A percentile compares a stretch with the other conserved stretches of the same genome.
These are phyloP conservation scores for Hanseniaspora guilliermondii DNA, from an alignment of 805 yeast genomes.

Conservation along the genomic window DNA sequence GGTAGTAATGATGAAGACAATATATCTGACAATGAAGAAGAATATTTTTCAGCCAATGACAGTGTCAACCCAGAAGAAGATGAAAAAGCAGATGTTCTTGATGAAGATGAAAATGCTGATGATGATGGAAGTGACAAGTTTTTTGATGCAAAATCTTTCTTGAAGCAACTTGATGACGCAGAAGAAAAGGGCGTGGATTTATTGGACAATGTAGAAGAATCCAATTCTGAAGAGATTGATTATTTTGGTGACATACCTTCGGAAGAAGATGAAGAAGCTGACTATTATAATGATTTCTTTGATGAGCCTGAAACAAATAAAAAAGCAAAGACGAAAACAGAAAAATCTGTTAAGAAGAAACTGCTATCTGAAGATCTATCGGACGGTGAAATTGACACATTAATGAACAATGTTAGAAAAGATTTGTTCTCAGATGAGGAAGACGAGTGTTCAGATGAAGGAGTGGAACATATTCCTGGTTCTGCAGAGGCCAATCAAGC, in stretches of 20 bases:
- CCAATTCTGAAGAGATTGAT: conserved; percentile 32
- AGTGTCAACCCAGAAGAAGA: conserved; percentile 18
- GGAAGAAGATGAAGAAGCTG: conserved; percentile 43
- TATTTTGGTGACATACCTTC: conserved; percentile 41
- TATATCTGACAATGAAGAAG: conserved; percentile 19
- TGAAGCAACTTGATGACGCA: conserved; percentile 21
- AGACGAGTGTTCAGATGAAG: conserved; percentile 23
- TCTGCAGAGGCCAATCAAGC: conserved; percentile 17
- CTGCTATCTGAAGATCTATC: conserved; percentile 29
- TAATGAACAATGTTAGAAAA: conserved; percentile 47
- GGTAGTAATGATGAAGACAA: conserved; percentile 19
- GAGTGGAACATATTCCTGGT: conserved; percentile 15
- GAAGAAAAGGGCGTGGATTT: conserved; percentile 24
- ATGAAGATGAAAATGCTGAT: conserved; percentile 19
- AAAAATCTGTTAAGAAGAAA: conserved; percentile 27
- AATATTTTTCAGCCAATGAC: conserved; percentile 19
- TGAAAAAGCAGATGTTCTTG: conserved; percentile 24
- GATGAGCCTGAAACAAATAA: conserved; percentile 27
- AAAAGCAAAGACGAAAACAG: conserved; percentile 11
- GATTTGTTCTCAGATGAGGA: conserved; percentile 44
- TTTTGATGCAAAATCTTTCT: conserved; percentile 20
- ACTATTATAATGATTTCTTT: conserved; percentile 57
- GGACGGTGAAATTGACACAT: conserved; percentile 51
- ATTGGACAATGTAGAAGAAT: conserved; percentile 19
- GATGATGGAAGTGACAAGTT: conserved; percentile 21